Conservation (phyloP, 2,329 filamentous ascomycete genomes). For the Fusarium tjaetaba region DNA sequence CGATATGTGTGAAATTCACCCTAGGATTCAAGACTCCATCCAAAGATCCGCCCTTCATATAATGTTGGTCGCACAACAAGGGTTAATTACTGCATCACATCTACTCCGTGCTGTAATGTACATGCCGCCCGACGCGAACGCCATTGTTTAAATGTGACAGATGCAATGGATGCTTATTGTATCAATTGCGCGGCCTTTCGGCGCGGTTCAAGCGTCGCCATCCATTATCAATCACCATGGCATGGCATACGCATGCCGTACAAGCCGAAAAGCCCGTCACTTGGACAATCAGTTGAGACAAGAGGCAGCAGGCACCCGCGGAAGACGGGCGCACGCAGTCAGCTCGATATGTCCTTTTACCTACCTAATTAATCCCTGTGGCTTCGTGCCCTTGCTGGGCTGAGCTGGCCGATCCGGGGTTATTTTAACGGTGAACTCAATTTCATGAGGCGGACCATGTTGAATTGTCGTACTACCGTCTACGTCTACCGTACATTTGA, state of each 20-base stretch:
- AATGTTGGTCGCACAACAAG: not conserved
- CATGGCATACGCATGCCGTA: constrained; percentile 11
- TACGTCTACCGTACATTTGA: constrained; percentile 19
- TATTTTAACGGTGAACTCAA: constrained; percentile 22
- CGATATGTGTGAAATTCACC: constrained; percentile 20
- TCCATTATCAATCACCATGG: constrained; percentile 1
- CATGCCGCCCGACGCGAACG: constrained; percentile 23
- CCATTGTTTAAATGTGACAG: not conserved
- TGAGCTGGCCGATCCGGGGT: constrained; percentile 34
- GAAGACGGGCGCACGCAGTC: constrained; percentile 15
- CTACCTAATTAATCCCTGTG: constrained; percentile 8
- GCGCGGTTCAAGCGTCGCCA: not conserved
- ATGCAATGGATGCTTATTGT: not conserved
- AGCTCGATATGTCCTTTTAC: constrained; percentile 4
- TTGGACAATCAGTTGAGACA: not conserved
- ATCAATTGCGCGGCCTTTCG: constrained; percentile 14
- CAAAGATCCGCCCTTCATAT: constrained; percentile 15
- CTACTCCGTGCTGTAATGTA: not conserved
- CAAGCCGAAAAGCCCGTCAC: constrained; percentile 20
- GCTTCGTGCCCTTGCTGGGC: constrained; percentile 10
- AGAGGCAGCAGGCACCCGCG: constrained; percentile 15
- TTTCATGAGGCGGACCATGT: constrained; percentile 13
- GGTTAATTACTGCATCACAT: not conserved
- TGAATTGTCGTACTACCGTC: not conserved
- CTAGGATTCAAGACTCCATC: constrained; percentile 15